Evolutionary conservation across 208 protist genomes (phyloP).

Genomic region (Trypanosoma caninum): DNA sequence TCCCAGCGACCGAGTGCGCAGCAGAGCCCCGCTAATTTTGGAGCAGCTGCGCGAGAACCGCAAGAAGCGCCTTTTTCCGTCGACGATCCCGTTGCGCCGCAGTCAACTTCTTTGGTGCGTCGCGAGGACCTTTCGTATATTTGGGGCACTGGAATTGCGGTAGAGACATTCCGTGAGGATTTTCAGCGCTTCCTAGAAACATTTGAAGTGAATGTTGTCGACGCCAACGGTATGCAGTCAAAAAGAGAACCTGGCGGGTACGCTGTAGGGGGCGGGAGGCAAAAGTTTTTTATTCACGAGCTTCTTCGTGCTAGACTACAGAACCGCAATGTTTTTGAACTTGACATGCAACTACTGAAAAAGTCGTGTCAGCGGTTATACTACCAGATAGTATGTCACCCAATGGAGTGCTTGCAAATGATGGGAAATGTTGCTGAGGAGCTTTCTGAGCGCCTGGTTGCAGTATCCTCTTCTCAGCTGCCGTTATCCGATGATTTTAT

Average conservation of each 20-base stretch:
- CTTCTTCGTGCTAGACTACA: conserved; percentile 72
- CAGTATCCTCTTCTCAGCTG: conserved; percentile 20
- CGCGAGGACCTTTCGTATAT: conserved; percentile 85
- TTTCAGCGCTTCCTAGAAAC: conserved; percentile 83
- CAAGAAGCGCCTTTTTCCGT: background rate
- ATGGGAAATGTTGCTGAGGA: conserved; percentile 81
- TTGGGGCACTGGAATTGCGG: conserved; percentile 87
- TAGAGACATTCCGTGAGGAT: conserved; percentile 73
- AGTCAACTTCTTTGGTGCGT: conserved; percentile 19
- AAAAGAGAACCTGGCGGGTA: background rate
- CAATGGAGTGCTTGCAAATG: conserved; percentile 87
- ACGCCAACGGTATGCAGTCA: background rate
- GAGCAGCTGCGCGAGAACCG: background rate
- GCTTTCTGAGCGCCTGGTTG: conserved; percentile 41
- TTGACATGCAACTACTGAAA: conserved; percentile 71
- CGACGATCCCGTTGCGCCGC: background rate
- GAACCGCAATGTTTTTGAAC: conserved; percentile 57
- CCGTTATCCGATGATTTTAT: conserved; percentile 55
- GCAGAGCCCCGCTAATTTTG: background rate
- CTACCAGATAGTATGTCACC: conserved; percentile 61
- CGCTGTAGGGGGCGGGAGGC: background rate
- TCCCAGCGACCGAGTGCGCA: background rate
- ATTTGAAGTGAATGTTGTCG: conserved; percentile 30
- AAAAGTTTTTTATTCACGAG: conserved; percentile 66
- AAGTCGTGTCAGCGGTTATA: conserved; percentile 45